Conservation (phyloP, 2,329 filamentous ascomycete genomes). For the Exophiala viscosa region DNA sequence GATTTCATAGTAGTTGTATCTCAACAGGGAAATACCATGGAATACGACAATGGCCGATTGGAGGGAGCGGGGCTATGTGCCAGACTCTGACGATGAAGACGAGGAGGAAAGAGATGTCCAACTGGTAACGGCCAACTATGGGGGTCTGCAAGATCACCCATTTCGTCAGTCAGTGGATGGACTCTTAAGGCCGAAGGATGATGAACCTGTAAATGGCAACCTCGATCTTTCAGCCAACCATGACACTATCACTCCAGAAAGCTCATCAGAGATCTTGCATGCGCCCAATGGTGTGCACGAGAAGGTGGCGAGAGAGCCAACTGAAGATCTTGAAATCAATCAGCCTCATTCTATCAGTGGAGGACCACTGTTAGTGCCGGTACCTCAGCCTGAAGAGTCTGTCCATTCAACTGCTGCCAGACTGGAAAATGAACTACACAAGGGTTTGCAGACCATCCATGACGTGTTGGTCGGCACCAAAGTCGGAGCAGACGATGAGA, state of each 20-base stretch:
- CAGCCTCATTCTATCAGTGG: too few relatives aligned
- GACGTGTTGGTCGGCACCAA: slow-evolving; percentile 11
- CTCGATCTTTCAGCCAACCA: too few relatives aligned
- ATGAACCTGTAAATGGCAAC: too few relatives aligned
- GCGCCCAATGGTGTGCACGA: too few relatives aligned
- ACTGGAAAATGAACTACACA: slow-evolving; percentile 18
- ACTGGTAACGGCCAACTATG: slow-evolving; percentile 16
- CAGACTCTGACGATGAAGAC: slow-evolving; percentile 49
- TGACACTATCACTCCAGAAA: too few relatives aligned
- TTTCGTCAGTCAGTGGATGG: too few relatives aligned
- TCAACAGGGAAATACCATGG: slow-evolving; percentile 17
- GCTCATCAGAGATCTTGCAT: too few relatives aligned
- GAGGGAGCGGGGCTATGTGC: slow-evolving; percentile 50
- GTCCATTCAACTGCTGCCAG: slow-evolving; percentile 7
- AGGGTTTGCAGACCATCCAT: slow-evolving; percentile 13
- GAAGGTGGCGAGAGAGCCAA: too few relatives aligned
- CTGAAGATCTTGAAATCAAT: too few relatives aligned
- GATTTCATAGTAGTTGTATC: too few relatives aligned
- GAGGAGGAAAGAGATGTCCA: slow-evolving; percentile 41
- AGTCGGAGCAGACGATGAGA: slow-evolving; percentile 7
- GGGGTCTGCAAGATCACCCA: too few relatives aligned
- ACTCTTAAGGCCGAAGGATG: too few relatives aligned
- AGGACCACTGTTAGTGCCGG: not conserved
- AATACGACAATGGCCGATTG: slow-evolving; percentile 34
- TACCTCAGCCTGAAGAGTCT: not conserved